Conservation (phyloP, 2,329 filamentous ascomycete species). For the Neocatenulostroma microsporum region DNA sequence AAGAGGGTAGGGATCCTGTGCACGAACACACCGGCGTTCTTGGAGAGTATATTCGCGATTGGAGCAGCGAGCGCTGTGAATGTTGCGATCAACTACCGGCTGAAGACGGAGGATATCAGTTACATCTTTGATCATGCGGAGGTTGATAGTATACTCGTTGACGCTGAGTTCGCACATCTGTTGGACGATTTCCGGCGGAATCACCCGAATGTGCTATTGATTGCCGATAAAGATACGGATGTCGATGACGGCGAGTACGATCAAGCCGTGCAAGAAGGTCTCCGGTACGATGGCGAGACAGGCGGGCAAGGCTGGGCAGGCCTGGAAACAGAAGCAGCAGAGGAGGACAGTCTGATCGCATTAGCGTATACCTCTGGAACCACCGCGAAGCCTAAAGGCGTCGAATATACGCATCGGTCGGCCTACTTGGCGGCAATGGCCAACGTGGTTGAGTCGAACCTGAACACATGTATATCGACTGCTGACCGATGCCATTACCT, state of each 20-base stretch:
- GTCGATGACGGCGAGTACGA: conserved; percentile 72
- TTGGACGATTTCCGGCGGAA: conserved; percentile 57
- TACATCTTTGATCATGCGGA: conserved; percentile 89
- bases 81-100: conserved; percentile 63
- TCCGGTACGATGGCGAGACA: conserved; percentile 59
- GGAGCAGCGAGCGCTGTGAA: conserved; percentile 72
- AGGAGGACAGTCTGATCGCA: conserved; percentile 76
- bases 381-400: conserved; percentile 84
- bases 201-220: conserved; percentile 58
- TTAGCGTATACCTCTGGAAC: conserved; percentile 93
- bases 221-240: conserved; percentile 82
- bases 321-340: conserved; percentile 58
- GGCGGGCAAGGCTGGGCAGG: conserved; percentile 68
- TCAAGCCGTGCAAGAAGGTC: conserved; percentile 70
- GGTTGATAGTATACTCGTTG: conserved; percentile 79
- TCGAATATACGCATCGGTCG: conserved; percentile 83
- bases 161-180: conserved; percentile 67
- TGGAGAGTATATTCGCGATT: conserved; percentile 84
- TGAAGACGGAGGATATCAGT: conserved; percentile 75
- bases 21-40: conserved; percentile 89
- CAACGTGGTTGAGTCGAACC: conserved; percentile 80
- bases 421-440: conserved; percentile 70
- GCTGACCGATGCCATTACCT: conserved; percentile 50
- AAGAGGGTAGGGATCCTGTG: conserved; percentile 76
- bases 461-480: conserved; percentile 48